phyloP scores from a whole-genome alignment of 73 alveolate species.

The Tetrahymena borealis region DNA sequence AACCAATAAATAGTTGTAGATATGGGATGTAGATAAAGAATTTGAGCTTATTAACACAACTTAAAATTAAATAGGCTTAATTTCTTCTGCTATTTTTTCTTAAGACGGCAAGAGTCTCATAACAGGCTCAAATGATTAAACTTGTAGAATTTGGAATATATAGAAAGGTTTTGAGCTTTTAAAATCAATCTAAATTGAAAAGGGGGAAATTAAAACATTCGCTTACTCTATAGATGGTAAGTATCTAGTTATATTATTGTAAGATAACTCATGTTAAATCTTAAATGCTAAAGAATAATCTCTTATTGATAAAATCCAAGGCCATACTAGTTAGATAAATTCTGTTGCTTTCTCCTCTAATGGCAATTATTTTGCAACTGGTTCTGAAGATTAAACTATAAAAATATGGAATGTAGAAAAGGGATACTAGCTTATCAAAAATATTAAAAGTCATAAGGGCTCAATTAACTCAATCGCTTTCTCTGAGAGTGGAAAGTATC shows the following conservation, averaged over 20 bases:
- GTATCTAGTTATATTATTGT: constrained; percentile 45
- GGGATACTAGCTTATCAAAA: neutral
- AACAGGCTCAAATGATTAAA: neutral
- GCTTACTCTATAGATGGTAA: constrained; percentile 57
- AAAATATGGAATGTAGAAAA: neutral
- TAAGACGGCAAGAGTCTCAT: neutral
- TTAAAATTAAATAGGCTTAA: neutral
- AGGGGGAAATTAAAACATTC: constrained; percentile 39
- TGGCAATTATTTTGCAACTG: neutral
- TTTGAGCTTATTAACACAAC: neutral
- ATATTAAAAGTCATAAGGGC: constrained; percentile 20
- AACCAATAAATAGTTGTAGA: too few relatives aligned
- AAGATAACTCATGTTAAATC: too few relatives aligned
- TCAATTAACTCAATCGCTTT: constrained; percentile 47
- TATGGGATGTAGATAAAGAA: too few relatives aligned
- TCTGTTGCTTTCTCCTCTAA: neutral
- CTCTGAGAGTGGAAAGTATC: constrained; percentile 48
- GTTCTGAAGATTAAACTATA: neutral
- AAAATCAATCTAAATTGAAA: neutral
- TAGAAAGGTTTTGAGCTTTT: neutral
- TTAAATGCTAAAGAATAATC: too few relatives aligned
- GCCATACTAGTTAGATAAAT: too few relatives aligned
- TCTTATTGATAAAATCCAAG: too few relatives aligned
- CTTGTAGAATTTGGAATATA: neutral
- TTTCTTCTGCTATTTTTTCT: neutral